phyloP scores from a whole-genome alignment of 2,329 filamentous ascomycete genomes.

The Lomentospora prolificans region DNA sequence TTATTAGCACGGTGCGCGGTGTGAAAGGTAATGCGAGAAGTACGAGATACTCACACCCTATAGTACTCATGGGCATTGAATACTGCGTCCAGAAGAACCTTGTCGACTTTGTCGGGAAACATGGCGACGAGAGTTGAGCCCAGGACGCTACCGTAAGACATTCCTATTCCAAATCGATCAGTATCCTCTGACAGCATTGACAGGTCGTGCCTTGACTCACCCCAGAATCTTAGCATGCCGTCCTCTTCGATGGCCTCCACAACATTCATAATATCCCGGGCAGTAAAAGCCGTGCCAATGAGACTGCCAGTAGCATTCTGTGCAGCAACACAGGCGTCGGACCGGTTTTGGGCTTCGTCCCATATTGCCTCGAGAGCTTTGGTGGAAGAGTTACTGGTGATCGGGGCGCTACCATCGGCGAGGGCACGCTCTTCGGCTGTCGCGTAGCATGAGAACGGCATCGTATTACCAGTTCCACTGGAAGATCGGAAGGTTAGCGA shows the following conservation, averaged over 20 bases:
- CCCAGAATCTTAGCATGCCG: conserved; percentile 29
- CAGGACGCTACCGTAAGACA: conserved; percentile 28
- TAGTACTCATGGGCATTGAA: conserved; percentile 23
- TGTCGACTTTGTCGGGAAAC: conserved; percentile 26
- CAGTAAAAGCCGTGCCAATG: conserved; percentile 33
- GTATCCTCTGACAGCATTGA: not conserved
- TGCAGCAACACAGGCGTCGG: conserved; percentile 14
- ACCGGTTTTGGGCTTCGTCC: conserved; percentile 14
- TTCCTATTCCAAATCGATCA: conserved; percentile 13
- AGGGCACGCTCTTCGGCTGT: not conserved
- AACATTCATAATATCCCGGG: conserved; percentile 32
- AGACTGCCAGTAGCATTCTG: conserved; percentile 21
- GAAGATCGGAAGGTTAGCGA: not conserved
- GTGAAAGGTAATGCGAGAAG: not conserved
- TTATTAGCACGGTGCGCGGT: too few relatives aligned
- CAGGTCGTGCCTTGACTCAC: too few relatives aligned
- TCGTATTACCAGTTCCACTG: not conserved
- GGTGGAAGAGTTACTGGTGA: conserved; percentile 14
- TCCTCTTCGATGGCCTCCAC: conserved; percentile 32
- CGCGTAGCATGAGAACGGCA: conserved; percentile 1
- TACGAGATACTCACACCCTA: conserved; percentile 13
- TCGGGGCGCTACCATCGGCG: not conserved
- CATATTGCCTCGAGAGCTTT: conserved; percentile 15
- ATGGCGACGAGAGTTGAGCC: conserved; percentile 28
- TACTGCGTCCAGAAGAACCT: conserved; percentile 22